These are phyloP conservation scores for Phytophthora colocasiae DNA, from an alignment of 352 stramenopile species.

Conservation along the genomic window DNA sequence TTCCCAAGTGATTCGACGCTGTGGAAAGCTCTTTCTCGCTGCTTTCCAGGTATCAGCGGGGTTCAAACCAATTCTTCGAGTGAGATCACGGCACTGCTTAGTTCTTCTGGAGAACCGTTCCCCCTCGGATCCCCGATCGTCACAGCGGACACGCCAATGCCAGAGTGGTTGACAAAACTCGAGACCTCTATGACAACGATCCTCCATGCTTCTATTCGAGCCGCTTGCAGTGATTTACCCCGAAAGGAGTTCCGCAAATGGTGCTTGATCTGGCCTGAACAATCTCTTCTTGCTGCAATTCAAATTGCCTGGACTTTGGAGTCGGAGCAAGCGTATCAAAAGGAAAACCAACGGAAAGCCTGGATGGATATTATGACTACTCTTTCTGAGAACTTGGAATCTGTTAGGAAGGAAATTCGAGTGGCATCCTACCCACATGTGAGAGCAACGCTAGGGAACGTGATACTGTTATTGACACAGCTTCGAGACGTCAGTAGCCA, in stretches of 20 bases:
- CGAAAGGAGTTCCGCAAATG: slow-evolving; percentile 88
- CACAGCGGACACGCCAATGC: slow-evolving; percentile 46
- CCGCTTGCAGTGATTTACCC: slow-evolving; percentile 62
- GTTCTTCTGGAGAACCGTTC: slow-evolving; percentile 58
- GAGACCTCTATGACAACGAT: slow-evolving; percentile 70
- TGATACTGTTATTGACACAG: slow-evolving; percentile 57
- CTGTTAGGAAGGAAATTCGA: slow-evolving; percentile 61
- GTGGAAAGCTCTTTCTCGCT: slow-evolving; percentile 54
- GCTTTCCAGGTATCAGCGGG: slow-evolving; percentile 65
- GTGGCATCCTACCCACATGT: slow-evolving; percentile 43
- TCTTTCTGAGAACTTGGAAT: slow-evolving; percentile 42
- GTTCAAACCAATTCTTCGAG: slow-evolving; percentile 53
- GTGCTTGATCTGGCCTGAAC: slow-evolving; percentile 81
- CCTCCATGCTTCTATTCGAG: slow-evolving; percentile 69
- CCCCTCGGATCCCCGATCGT: slow-evolving; percentile 61
- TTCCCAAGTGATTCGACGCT: slow-evolving; percentile 32
- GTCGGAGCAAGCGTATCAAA: slow-evolving; percentile 55
- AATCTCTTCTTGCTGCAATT: slow-evolving; percentile 66
- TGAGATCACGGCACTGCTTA: slow-evolving; percentile 70
- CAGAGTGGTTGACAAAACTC: slow-evolving; percentile 65
- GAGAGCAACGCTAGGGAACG: slow-evolving; percentile 48
- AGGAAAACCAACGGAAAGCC: slow-evolving; percentile 24
- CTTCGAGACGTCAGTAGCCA: slow-evolving; percentile 57
- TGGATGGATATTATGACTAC: slow-evolving; percentile 43
- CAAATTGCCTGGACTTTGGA: slow-evolving; percentile 65